Evolutionary conservation across 768 basidiomycete species (phyloP), one percentile per base, ranked within the genome.

Genomic region (Coprinopsis strossmayeri): DNA sequence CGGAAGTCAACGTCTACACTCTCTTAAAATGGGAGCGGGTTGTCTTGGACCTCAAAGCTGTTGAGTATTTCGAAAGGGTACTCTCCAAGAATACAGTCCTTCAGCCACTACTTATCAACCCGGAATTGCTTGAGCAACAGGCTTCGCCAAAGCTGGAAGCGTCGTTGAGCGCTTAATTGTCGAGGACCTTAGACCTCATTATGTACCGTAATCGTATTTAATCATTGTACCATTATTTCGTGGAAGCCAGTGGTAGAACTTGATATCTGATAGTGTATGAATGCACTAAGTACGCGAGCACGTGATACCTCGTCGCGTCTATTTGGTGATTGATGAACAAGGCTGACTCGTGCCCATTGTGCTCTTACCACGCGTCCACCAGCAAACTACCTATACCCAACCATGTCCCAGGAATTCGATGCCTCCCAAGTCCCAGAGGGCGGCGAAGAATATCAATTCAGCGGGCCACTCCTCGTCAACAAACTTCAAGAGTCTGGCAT

Each of bases 401-500:
- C 40, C 45, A 84, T 82, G 80, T 81, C 85, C 3, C 76, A 85
- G 63, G 64, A 67, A 48, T 72, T 73, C 1, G 73, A 77, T 64
- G 63, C 53, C 34, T 70, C 75, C 18, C 77, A 82, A 56, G 63
- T 60, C 9, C 64, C 61, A 20, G 62, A 74, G 57, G 60, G 63
- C 30, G 70, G 76, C 46, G 81, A 79, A 30, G 82, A 84, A 26
- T 74, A 77, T 48, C 71, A 79, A 47, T 72, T 83, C 48, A 78
- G 82, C 15, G 93, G 90, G 2, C 93, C 93, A 49, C 72, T 95
- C 51, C 82, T 93, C 41, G 83, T 96, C 49, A 71, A 70, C 58
- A 96, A 95, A 64, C 73, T 82, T 27, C 78, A 93, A 69, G 93
- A 95, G 70, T 82, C 82, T 15, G 95, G 95, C 5, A 89, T 97